Evolutionary conservation across 2,329 filamentous ascomycete species (phyloP).

Genomic region (Aphanocladium album): DNA sequence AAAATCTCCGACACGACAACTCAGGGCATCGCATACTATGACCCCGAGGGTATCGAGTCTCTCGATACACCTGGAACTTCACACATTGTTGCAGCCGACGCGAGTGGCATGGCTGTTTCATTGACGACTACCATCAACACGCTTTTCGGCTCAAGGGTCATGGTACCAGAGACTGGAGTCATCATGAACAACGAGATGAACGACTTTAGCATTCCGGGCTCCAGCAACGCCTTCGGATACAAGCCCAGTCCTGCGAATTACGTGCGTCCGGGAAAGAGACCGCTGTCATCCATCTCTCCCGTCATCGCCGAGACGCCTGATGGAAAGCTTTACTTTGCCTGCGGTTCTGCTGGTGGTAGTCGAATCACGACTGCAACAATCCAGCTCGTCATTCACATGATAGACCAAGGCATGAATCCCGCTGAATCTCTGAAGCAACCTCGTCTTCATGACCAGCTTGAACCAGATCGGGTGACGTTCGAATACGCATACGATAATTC

Average conservation of each 20-base stretch:
- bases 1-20: conserved; percentile 40
- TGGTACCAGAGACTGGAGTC: conserved; percentile 77
- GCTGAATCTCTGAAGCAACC: conserved; percentile 61
- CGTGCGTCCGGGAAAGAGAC: conserved; percentile 69
- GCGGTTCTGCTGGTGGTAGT: conserved; percentile 76
- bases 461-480: conserved; percentile 63
- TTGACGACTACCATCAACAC: conserved; percentile 79
- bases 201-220: conserved; percentile 73
- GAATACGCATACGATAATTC: conserved; percentile 68
- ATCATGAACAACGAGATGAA: conserved; percentile 63
- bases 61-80: conserved; percentile 62
- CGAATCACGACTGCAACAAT: conserved; percentile 79
- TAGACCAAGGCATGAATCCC: conserved; percentile 61
- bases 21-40: conserved; percentile 36
- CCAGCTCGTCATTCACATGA: conserved; percentile 69
- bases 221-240: conserved; percentile 71
- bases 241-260: conserved; percentile 70
- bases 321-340: conserved; percentile 63
- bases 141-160: conserved; percentile 68
- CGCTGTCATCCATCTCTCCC: conserved; percentile 71
- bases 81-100: conserved; percentile 64
- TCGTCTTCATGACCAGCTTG: conserved; percentile 76
- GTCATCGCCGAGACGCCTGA: conserved; percentile 70
- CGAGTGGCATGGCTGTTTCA: conserved; percentile 65
- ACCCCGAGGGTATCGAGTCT: conserved; percentile 42